These are phyloP conservation scores for Cylindrotheca closterium DNA, from an alignment of 108 stramenopile genomes.

Conservation along the genomic window DNA sequence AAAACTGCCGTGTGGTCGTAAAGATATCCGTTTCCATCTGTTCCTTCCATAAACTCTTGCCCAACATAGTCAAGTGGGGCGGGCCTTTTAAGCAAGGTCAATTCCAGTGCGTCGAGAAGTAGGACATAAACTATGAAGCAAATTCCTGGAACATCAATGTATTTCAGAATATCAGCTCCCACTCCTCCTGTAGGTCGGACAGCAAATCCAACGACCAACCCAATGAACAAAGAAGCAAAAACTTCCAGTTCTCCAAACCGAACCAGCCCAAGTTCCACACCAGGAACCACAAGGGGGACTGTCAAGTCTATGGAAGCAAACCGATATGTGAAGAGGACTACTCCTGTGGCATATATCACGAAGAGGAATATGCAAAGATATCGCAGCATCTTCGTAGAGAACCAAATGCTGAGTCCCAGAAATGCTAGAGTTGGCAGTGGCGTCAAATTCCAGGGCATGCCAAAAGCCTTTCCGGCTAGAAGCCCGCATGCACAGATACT, in stretches of 20 bases:
- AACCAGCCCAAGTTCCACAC: conserved; percentile 38
- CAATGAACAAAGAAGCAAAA: conserved; percentile 39
- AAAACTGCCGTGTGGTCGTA: conserved; percentile 54
- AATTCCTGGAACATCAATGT: conserved; percentile 57
- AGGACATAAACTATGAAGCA: conserved; percentile 48
- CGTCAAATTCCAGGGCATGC: conserved; percentile 72
- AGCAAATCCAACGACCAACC: conserved; percentile 58
- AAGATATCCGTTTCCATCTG: conserved; percentile 53
- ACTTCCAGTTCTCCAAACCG: conserved; percentile 58
- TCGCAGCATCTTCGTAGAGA: conserved; percentile 69
- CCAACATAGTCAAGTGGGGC: conserved; percentile 39
- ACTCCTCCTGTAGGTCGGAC: conserved; percentile 61
- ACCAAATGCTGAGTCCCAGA: conserved; percentile 64
- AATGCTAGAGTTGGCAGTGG: conserved; percentile 72
- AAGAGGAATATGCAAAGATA: conserved; percentile 69
- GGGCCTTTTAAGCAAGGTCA: conserved; percentile 52
- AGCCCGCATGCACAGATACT: conserved; percentile 46
- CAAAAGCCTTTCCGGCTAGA: conserved; percentile 61
- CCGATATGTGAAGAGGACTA: conserved; percentile 69
- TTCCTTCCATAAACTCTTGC: conserved; percentile 41
- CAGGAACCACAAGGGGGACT: conserved; percentile 41
- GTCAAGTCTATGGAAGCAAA: conserved; percentile 58
- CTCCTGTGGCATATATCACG: conserved; percentile 56
- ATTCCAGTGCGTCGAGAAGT: conserved; percentile 45
- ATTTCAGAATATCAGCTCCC: conserved; percentile 42